Evolutionary conservation across 352 stramenopile genomes (phyloP), one percentile per base, ranked within the genome.

Genomic region (Globisporangium camurandrum): DNA sequence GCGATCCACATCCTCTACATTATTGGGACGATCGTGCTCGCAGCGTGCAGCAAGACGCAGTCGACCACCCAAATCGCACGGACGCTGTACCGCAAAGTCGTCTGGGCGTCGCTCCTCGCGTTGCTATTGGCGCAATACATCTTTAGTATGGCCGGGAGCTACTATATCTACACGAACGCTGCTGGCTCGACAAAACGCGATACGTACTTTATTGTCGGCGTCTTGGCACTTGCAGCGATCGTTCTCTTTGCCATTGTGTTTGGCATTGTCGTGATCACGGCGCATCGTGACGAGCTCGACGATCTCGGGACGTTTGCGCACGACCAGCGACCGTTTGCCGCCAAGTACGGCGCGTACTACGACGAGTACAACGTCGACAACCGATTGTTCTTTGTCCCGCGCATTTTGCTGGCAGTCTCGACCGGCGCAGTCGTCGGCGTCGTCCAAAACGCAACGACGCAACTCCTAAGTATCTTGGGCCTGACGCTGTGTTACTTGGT

Each of bases 281-380:
- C 70, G 27, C 87, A 94, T 40, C 61, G 49, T 3, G 60, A 84
- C 19, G 79, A 95, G 37, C 70, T 93, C 22, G 62, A 71, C 24
- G 84, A 95, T 48, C 45, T 94, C 16, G 81, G 81, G 9, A 85
- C 81, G 4, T 73, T 72, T 44, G 78, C 84, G 49, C 81, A 95
- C 51, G 73, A 88, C 46, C 67, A 93, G 34, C 79, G 78, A 0
- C 57, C 75, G 17, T 90, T 93, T 57, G 87, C 75, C 23, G 67
- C 58, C 54, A 89, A 88, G 66, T 95, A 93, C 66, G 78, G 84
- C 46, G 69, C 75, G 17, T 91, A 90, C 67, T 95, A 93, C 46
- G 82, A 92, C 49, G 81, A 93, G 71, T 93, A 90, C 73, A 93
- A 91, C 62, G 89, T 88, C 30, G 75, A 90, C 55, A 93, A 95